These are phyloP conservation scores for Meyerozyma elateridarum DNA, from an alignment of 1,139 yeast genomes.

Conservation along the genomic window DNA sequence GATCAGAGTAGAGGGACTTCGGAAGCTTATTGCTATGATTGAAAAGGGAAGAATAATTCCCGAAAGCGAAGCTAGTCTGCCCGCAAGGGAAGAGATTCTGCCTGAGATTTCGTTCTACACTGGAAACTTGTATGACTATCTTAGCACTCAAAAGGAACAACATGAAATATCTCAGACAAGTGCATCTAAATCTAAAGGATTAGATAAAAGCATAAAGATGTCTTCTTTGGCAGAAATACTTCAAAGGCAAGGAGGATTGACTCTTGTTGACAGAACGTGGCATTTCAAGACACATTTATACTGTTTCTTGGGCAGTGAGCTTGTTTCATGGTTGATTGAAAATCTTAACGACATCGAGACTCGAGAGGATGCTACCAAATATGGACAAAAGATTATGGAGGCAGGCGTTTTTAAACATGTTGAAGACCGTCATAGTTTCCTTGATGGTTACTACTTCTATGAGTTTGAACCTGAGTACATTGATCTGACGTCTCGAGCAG, in stretches of 20 bases:
- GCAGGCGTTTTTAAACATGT: conserved; percentile 74
- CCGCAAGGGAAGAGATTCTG: conserved; percentile 46
- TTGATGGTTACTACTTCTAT: conserved; percentile 92
- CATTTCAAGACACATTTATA: conserved; percentile 76
- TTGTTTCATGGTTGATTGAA: conserved; percentile 80
- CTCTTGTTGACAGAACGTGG: conserved; percentile 81
- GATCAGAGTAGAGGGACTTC: conserved; percentile 78
- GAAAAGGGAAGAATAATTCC: conserved; percentile 51
- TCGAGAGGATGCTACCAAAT: conserved; percentile 76
- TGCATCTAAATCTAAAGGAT: conserved; percentile 23
- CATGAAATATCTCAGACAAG: conserved; percentile 34
- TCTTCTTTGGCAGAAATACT: conserved; percentile 57
- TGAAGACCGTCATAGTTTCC: conserved; percentile 72
- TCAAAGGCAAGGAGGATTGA: conserved; percentile 54
- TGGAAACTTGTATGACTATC: conserved; percentile 70
- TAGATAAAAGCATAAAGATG: conserved; percentile 33
- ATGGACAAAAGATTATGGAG: conserved; percentile 73
- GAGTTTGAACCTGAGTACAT: conserved; percentile 58
- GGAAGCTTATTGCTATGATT: conserved; percentile 63
- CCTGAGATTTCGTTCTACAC: conserved; percentile 87
- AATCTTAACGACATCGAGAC: conserved; percentile 74
- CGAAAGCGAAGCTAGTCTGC: conserved; percentile 33
- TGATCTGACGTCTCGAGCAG: conserved; percentile 25
- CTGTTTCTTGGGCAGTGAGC: conserved; percentile 81
- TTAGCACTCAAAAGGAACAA: conserved; percentile 42